Base-by-base conservation (phyloP, 208 protist species). In the Porcisia hertigi region DNA sequence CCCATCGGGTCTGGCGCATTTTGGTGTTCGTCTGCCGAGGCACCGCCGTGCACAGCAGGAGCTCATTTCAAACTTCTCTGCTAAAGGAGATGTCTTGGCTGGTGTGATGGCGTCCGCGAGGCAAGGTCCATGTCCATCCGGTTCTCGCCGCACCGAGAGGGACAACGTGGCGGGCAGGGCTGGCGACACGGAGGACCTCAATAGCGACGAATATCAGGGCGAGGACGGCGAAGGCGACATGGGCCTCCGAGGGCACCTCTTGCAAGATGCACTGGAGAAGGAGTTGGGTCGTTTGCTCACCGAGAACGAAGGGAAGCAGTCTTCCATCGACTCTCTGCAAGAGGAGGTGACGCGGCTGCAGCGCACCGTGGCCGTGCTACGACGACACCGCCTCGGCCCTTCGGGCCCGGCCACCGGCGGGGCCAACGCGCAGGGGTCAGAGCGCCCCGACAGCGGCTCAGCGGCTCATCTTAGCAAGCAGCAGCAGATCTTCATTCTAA, bases 401-500 rank as follows among this genome's bases (percentile, higher is more conserved):
- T 30, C 67, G 20, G 25, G 39, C 30, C 45, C 52, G 30, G 47
- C 30, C 34, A 54, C 36, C 1, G 52, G 20, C 36, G 64, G 67
- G 3, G 64, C 12, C 54, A 74, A 66, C n/a, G 34, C 62, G 12
- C 53, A 58, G 43, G 54, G 25, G 49, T n/a, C 72, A 8, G 73
- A 79, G 39, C 79, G 79, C 11, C 83, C 83, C 3, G 79, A 84
- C 80, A 92, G 80, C 58, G 81, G 69, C 20, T 85, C 76, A 20
- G 79, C 84, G 65, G 59, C 88, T 34, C 86, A 89, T 69, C 82
- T 93, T 20, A 81, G 75, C 16, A 96, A 96, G 84, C 88, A 96
- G 79, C 92, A 96, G 80, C 92, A 96, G 69, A 92, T 96, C 30
- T 90, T 86, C 75, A 85, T 92, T 16, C 77, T 96, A 36, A 93